Base-by-base conservation (phyloP, 2,329 filamentous ascomycete species). In the Aspergillus brunneoviolaceus region DNA sequence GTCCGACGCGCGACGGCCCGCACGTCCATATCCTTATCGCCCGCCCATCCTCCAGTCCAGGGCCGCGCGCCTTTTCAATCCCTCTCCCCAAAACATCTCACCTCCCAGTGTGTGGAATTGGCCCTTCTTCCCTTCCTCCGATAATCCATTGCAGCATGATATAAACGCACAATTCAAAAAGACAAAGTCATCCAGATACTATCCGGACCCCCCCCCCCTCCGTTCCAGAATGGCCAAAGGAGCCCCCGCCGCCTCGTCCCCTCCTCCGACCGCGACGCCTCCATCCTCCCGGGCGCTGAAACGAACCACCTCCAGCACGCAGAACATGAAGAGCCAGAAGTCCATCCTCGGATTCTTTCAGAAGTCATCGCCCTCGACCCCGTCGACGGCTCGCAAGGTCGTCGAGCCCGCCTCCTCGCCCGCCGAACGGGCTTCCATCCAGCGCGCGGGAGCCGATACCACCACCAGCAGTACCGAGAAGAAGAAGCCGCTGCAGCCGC, bases 331-430 rank as follows among this genome's bases (percentile, higher is more conserved):
- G 70, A 87, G 85, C 69, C 88, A 91, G 71, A 83, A 82, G 73
- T 90, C 88, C 56, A 92, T 95, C 61, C 80, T 92, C 39, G 89
- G 89, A 49, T 95, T 95, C 82, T 94, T 94, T 70, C 83, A 88
- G 66, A 92, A 79, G 59, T 79, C 81, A 2, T 77, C 81, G 14
- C 80, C 80, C 19, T 79, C 81, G 27, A 81, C 81, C 51, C 72
- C 70, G 63, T 71, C 74, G 1, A 64, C 59, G 35, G 60, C 66
- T 23, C 67, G 68, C 35, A 62, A 66, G 50, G 27, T 29, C 7
- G 69, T 67, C 19, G 74, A 76, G 52, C 74, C 74, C 3, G 73
- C 69, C 0, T 77, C 74, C 3, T 77, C 75, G 0, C 74, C 75
- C 1, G 72, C 74, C 14, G 70, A 76, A 60, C 65, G 72, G 52